Evolutionary conservation across 257 asterid genomes (phyloP), one percentile per base, ranked within the genome.

Genomic region (Leptodermis oblonga): DNA sequence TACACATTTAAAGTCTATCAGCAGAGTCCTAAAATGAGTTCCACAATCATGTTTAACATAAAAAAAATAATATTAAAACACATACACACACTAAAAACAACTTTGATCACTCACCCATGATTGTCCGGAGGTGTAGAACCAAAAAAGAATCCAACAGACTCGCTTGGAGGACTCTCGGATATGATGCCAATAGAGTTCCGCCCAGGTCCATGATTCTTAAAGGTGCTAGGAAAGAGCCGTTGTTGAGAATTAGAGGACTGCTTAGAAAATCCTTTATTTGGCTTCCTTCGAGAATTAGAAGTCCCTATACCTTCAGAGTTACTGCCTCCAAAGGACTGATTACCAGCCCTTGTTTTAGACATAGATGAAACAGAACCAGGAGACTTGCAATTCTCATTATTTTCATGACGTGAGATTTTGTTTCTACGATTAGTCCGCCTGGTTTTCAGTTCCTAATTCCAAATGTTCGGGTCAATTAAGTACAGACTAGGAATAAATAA

Each of bases 111-210:
- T 82, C 77, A 93, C 99, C 84, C 95, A 54, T 78, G 86, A 85
- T 81, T 71, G 70, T 93, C 96, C 25, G 96, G 92, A 73, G 97
- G 92, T 7, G 95, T 85, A 76, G 96, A 86, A 71, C 96, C 95
- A 86, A 90, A 90, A 90, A 85, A 93, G 83, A 88, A 90, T 18
- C 96, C 99, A 78, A 93, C 85, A 9, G 96, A 85, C 81, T 86
- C 88, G 70, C 84, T 80, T 51, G 94, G 87, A 28, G 95, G 96
- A 77, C 96, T 88, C 82, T 87, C 96, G 67, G 92, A 82, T 73
- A 79, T 34, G 37, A 72, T 68, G 69, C 88, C 88, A 17, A 61
- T 62, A 72, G 81, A 55, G 71, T 74, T 85, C 73, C 78, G 78
- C 70, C 73, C 77, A 81, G 80, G 80, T 66, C 84, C 88, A 74